Conservation (phyloP, 257 asterid genomes). For the Capsicum rhomboideum region DNA sequence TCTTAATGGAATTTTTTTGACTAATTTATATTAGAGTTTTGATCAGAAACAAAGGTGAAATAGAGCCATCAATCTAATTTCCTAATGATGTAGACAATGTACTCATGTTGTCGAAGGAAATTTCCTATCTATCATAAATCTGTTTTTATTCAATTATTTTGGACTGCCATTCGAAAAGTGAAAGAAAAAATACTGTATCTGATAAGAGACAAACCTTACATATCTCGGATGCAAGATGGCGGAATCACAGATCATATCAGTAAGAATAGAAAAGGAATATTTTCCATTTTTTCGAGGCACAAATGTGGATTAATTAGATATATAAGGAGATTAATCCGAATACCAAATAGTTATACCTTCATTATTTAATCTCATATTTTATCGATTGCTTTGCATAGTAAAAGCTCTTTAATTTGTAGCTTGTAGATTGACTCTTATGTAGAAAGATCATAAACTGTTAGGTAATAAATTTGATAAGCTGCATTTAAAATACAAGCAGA, state of each 20-base stretch:
- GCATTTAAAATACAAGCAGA: background rate
- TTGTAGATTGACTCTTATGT: background rate
- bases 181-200: background rate
- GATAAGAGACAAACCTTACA: background rate
- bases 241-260: too few species aligned
- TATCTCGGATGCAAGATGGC: too few species aligned
- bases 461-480: background rate
- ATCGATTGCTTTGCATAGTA: background rate
- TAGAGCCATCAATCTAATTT: too few species aligned
- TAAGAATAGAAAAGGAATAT: too few species aligned
- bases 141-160: background rate
- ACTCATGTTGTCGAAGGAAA: background rate
- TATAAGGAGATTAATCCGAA: background rate
- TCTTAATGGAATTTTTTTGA: too few species aligned
- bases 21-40: too few species aligned
- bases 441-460: background rate
- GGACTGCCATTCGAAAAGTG: background rate
- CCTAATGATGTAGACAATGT: background rate
- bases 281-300: too few species aligned
- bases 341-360: background rate
- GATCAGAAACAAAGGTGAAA: too few species aligned
- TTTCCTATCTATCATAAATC: background rate
- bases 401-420: background rate
- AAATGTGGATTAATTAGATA: background rate
- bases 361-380: background rate